Evolutionary conservation across 1,284 basidiomycete species (phyloP).

Genomic region (Hemileia vastatrix): DNA sequence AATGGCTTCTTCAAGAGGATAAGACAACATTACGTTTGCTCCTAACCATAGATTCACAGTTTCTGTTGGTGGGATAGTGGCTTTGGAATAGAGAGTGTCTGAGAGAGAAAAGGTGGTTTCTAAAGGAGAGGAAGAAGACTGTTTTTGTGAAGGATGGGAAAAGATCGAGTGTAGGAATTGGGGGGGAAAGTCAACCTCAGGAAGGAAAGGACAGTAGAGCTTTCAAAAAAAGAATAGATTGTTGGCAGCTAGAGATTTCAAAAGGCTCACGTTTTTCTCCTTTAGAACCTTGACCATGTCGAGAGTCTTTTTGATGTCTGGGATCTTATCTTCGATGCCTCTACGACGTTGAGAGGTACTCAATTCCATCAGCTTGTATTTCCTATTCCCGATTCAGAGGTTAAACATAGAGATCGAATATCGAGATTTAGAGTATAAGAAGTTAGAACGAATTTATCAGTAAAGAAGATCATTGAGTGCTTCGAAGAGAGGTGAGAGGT

Average conservation of each 20-base stretch:
- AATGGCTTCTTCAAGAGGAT: constrained; percentile 72
- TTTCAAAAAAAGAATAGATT: neutral
- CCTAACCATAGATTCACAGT: constrained; percentile 92
- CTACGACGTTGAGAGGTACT: constrained; percentile 68
- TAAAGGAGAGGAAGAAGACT: constrained; percentile 52
- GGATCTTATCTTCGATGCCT: constrained; percentile 84
- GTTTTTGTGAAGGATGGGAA: neutral
- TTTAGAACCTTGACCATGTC: constrained; percentile 72
- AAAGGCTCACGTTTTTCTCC: constrained; percentile 54
- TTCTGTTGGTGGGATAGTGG: constrained; percentile 72
- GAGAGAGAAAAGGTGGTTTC: constrained; percentile 88
- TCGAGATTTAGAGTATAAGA: constrained; percentile 8
- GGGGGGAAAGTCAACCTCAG: constrained; percentile 33
- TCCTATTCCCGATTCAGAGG: constrained; percentile 51
- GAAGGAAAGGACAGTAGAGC: no score
- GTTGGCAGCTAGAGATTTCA: constrained; percentile 44
- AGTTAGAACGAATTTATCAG: constrained; percentile 14
- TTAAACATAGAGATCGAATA: constrained; percentile 37
- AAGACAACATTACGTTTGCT: constrained; percentile 97
- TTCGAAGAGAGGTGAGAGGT: constrained; percentile 21
- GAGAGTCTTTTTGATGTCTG: constrained; percentile 87
- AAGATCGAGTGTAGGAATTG: neutral
- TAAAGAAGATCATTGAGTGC: constrained; percentile 28
- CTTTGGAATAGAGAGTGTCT: constrained; percentile 91
- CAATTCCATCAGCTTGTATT: constrained; percentile 96